Conservation (phyloP, 768 basidiomycete species). For the Auriscalpium vulgare region DNA sequence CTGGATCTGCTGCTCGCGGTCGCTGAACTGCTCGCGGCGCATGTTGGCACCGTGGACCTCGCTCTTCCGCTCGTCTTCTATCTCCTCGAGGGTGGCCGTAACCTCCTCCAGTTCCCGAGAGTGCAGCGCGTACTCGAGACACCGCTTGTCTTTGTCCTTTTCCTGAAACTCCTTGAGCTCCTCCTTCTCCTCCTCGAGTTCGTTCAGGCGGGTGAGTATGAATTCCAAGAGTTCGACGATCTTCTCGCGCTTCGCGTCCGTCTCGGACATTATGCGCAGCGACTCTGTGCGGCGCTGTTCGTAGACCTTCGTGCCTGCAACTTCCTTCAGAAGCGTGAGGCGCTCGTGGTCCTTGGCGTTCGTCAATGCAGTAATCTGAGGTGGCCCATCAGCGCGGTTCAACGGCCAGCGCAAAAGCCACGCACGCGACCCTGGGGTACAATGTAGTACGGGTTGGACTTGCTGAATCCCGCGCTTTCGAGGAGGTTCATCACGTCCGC, state of each 20-base stretch:
- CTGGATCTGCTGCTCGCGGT: slow-evolving; percentile 79
- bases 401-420: slow-evolving; percentile 6
- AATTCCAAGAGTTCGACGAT: slow-evolving; percentile 85
- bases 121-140: slow-evolving; percentile 91
- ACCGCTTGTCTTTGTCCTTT: slow-evolving; percentile 89
- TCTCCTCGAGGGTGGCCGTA: slow-evolving; percentile 73
- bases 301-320: slow-evolving; percentile 97
- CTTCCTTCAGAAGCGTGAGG: slow-evolving; percentile 91
- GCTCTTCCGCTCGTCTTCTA: slow-evolving; percentile 71
- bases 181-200: slow-evolving; percentile 97
- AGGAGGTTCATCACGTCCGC: slow-evolving; percentile 97
- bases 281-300: slow-evolving; percentile 91
- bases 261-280: slow-evolving; percentile 94
- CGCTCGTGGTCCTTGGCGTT: slow-evolving; percentile 96
- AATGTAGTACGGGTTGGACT: slow-evolving; percentile 98
- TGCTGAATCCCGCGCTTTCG: slow-evolving; percentile 95
- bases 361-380: slow-evolving; percentile 87
- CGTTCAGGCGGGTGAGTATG: slow-evolving; percentile 82
- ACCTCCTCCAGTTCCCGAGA: slow-evolving; percentile 89
- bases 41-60: slow-evolving; percentile 83
- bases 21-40: slow-evolving; percentile 73
- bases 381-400: background rate
- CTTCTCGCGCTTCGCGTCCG: slow-evolving; percentile 85
- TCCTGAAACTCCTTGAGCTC: slow-evolving; percentile 95
- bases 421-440: slow-evolving; percentile 94